Base-by-base conservation (phyloP, 2,329 filamentous ascomycete species). In the Ophiosphaerella herpotricha region DNA sequence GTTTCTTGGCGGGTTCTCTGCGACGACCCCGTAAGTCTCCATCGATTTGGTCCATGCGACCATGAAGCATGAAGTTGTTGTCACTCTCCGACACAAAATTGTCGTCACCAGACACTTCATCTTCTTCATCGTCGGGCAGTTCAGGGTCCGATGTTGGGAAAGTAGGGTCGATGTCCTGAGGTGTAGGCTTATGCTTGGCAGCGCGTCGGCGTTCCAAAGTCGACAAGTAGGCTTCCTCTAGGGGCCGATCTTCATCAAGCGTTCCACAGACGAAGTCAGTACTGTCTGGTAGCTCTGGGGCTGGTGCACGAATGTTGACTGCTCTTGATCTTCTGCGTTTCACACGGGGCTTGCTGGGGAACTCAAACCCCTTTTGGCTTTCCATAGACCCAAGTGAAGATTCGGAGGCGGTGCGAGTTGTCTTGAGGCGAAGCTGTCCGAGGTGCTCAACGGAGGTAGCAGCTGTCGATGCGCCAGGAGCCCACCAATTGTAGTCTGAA, bases 221-320 rank as follows among this genome's bases (percentile, higher is more conserved):
- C 2, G 90, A 89, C 48, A 96, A 82, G 72, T 97, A 99, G 0
- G 91, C 93, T 60, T 92, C 91, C 71, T 99, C 94, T n/a, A 97
- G 77, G 2, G 91, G 91, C 38, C 91, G 86, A 67, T 99, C 94
- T 74, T 99, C 94, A 60, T 99, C 94, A 16, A 99, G 80, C 1
- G 94, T 99, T 50, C 94, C 94, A 67, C 94, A 97, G n/a, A 99
- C 94, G 60, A 99, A 99, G 72, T 99, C 94, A 12, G 94, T 97
- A 74, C 92, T 97, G 72, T 99, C 94, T 1, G 94, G 94, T 9
- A 99, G 80, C 68, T 96, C 91, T 2, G 90, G 90, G 1, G 88
- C 89, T 14, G 70, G 66, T 34, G 85, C 82, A 18, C 86, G 86
- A 60, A 87, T 85, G 55, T 81, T 84, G 39, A 74, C 66, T 35